Conservation (phyloP, 352 stramenopile species). For the Globisporangium uncinulatum region DNA sequence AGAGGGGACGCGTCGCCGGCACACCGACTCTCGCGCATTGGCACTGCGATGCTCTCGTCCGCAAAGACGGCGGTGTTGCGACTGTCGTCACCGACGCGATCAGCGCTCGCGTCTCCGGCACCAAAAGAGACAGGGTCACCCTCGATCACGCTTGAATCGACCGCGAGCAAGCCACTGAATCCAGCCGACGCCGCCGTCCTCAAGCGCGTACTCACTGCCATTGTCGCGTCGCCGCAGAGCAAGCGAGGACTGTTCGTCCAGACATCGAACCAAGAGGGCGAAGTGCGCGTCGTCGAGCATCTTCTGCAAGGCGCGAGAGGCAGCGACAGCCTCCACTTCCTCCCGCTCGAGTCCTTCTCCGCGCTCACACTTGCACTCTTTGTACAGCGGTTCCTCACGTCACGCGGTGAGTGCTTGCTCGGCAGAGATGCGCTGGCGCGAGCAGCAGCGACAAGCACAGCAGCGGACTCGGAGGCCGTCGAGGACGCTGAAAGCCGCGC, state of each 20-base stretch:
- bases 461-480: not conserved
- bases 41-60: not conserved
- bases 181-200: not conserved
- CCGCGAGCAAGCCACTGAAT: no score
- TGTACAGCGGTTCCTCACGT: not conserved
- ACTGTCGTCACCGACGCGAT: no score
- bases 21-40: not conserved
- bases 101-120: no score
- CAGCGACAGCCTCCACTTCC: conserved; percentile 10
- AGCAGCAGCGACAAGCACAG: no score
- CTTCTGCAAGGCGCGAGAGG: conserved; percentile 5
- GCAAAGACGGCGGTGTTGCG: no score
- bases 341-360: conserved; percentile 15
- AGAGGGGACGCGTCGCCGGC: no score
- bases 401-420: conserved; percentile 3
- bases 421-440: not conserved
- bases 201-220: conserved; percentile 6
- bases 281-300: not conserved
- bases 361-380: conserved; percentile 5
- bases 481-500: not conserved
- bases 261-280: conserved; percentile 2
- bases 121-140: no score
- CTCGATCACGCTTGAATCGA: no score
- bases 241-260: conserved; percentile 11
- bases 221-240: conserved; percentile 8